Conservation (phyloP, 2,329 filamentous ascomycete genomes). For the Venturia asperata region DNA sequence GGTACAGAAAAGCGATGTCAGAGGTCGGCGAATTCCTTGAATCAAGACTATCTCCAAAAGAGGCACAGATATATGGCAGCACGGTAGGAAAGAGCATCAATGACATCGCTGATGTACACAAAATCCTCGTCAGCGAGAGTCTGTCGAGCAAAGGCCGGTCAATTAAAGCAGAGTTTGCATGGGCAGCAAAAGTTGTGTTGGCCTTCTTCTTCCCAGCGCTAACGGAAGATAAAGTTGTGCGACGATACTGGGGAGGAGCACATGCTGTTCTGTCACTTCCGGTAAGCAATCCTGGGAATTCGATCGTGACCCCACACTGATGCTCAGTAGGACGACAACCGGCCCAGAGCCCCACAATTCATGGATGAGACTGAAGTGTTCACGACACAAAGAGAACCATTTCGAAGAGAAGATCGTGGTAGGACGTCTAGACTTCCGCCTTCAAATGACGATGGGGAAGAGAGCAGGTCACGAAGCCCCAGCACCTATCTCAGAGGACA, state of each 20-base stretch:
- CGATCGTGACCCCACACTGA: neutral
- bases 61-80: neutral
- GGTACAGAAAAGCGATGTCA: neutral
- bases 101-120: neutral
- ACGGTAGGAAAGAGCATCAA: neutral
- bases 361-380: neutral
- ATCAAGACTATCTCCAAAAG: neutral
- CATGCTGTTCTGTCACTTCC: conserved; percentile 8
- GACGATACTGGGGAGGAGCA: conserved; percentile 20
- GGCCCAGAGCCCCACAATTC: neutral
- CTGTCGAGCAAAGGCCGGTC: neutral
- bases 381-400: neutral
- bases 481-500: neutral
- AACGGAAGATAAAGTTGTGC: conserved; percentile 11
- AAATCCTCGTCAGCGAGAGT: neutral
- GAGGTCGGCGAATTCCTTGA: neutral
- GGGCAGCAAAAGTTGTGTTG: conserved; percentile 17
- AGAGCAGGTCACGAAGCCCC: neutral
- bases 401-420: neutral
- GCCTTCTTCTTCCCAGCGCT: conserved; percentile 20
- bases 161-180: neutral
- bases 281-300: neutral
- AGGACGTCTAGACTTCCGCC: neutral
- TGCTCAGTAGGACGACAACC: neutral
- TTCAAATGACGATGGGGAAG: neutral